These are phyloP conservation scores for Yarrowia sp. DNA, from an alignment of 805 yeast genomes.

Conservation along the genomic window DNA sequence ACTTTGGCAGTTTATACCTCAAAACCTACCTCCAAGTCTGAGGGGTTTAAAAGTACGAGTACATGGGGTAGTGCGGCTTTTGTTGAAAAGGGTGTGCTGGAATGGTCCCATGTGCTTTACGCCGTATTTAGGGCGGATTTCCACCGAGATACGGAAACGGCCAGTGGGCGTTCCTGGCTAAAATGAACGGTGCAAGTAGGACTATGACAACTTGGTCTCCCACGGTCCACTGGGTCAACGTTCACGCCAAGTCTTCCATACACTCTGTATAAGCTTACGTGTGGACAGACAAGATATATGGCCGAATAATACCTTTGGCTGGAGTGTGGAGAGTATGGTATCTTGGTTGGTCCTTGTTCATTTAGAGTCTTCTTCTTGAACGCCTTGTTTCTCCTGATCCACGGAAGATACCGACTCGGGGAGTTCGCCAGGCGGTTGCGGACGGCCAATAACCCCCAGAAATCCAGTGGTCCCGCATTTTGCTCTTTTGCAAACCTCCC, in stretches of 20 bases:
- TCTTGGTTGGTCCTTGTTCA: no score
- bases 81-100: background rate
- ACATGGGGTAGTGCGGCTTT: constrained; percentile 33
- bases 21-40: background rate
- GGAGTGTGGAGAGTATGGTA: background rate
- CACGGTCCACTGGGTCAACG: background rate
- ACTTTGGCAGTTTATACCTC: background rate
- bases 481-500: no score
- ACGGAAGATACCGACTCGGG: no score
- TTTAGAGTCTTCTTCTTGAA: no score
- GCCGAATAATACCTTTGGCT: background rate
- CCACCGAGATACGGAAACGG: background rate
- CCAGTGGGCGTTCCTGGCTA: background rate
- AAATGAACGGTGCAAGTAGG: background rate
- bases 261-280: constrained; percentile 27
- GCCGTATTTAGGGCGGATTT: background rate
- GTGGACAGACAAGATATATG: constrained; percentile 1
- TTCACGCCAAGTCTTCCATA: constrained; percentile 28
- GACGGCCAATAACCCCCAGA: no score
- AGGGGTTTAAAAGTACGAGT: constrained; percentile 15
- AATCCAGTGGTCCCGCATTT: background rate
- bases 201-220: no score
- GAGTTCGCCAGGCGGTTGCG: no score
- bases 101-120: constrained; percentile 6
- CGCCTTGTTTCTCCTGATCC: no score